Percentiles rank a stretch among this genome's conserved stretches.
Conservation (phyloP, 805 yeast species). For the Starmerella sirachaensis region DNA sequence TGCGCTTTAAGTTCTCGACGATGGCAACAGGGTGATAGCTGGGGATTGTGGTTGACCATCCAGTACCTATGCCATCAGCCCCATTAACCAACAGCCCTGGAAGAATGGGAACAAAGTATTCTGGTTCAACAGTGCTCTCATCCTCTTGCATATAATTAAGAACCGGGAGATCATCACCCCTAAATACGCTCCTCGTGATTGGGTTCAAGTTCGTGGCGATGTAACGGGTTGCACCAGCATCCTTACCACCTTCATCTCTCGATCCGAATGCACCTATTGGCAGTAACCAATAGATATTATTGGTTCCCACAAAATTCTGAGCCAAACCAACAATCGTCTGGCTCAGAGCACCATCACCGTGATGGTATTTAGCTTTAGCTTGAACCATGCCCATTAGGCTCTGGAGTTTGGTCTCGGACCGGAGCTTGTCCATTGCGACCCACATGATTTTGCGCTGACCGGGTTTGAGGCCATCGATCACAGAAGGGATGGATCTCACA, state of each 20-base stretch:
- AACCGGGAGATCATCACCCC: constrained; percentile 67
- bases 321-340: constrained; percentile 91
- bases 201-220: constrained; percentile 75
- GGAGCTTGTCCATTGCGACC: constrained; percentile 74
- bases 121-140: constrained; percentile 88
- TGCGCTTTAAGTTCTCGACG: constrained; percentile 54
- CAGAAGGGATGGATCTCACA: constrained; percentile 86
- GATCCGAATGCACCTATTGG: constrained; percentile 97
- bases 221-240: constrained; percentile 96
- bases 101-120: constrained; percentile 85
- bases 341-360: constrained; percentile 78
- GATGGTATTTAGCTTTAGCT: constrained; percentile 86
- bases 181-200: constrained; percentile 64
- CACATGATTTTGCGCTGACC: constrained; percentile 89
- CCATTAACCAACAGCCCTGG: constrained; percentile 96
- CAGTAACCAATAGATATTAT: constrained; percentile 67
- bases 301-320: constrained; percentile 87
- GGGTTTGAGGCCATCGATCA: constrained; percentile 91
- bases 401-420: constrained; percentile 72
- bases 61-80: constrained; percentile 96
- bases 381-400: constrained; percentile 83
- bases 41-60: constrained; percentile 94
- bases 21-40: constrained; percentile 78
- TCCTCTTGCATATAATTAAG: constrained; percentile 79
- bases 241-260: constrained; percentile 94